A percentile compares a stretch with the other conserved stretches of the same genome.
These are phyloP conservation scores for Hanseniaspora guilliermondii DNA, from an alignment of 805 yeast genomes.

Conservation along the genomic window DNA sequence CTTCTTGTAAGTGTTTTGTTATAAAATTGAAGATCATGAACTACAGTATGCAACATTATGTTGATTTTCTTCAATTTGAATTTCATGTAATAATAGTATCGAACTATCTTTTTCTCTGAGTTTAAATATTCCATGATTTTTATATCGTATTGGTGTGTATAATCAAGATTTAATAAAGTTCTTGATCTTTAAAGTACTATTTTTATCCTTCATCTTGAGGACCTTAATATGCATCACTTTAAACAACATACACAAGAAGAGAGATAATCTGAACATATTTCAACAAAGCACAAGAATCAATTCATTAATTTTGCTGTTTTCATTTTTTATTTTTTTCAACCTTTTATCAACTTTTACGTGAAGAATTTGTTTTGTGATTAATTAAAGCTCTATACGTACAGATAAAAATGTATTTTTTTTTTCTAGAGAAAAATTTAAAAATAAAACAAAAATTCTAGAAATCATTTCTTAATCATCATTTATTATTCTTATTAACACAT, in stretches of 20 bases:
- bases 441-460: neutral
- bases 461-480: neutral
- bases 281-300: too few relatives aligned
- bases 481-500: neutral
- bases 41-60: neutral
- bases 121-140: neutral
- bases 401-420: neutral
- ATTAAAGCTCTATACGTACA: neutral
- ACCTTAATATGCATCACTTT: too few relatives aligned
- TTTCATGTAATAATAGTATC: neutral
- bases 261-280: too few relatives aligned
- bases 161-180: too few relatives aligned
- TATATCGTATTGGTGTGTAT: too few relatives aligned
- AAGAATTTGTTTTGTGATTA: neutral
- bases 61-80: neutral
- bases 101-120: neutral
- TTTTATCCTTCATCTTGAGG: too few relatives aligned
- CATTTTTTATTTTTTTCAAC: too few relatives aligned
- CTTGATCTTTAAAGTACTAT: too few relatives aligned
- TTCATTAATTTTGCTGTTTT: too few relatives aligned
- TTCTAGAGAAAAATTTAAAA: neutral
- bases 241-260: too few relatives aligned
- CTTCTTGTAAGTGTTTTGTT: slow-evolving; percentile 5
- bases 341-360: too few relatives aligned
- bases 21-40: slow-evolving; percentile 1